phyloP scores from a whole-genome alignment of 345 rosid genomes.

The Brassica carinata region DNA sequence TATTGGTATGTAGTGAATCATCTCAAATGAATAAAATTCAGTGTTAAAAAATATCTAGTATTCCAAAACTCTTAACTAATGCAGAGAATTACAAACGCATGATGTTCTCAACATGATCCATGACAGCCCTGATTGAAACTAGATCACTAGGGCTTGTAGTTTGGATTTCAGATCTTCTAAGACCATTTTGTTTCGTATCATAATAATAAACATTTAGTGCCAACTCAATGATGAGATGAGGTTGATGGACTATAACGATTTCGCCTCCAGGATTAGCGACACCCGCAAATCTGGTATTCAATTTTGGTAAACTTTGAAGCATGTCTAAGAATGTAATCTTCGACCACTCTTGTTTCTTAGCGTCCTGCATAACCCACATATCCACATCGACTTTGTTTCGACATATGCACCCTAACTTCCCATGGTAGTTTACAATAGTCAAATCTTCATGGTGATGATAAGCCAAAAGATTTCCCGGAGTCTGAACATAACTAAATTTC shows the following conservation, averaged over 20 bases:
- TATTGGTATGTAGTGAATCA: no score
- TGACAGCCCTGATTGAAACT: background rate
- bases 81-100: background rate
- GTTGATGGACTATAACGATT: background rate
- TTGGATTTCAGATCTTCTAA: conserved; percentile 5
- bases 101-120: conserved; percentile 24
- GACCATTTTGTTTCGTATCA: background rate
- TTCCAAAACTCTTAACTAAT: background rate
- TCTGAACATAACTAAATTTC: background rate
- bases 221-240: background rate
- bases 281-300: background rate
- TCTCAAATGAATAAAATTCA: no score
- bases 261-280: conserved; percentile 15
- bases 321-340: background rate
- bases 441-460: background rate
- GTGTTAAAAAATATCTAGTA: background rate
- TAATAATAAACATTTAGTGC: background rate
- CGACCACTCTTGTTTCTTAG: conserved; percentile 20
- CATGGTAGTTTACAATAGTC: conserved; percentile 9
- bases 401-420: conserved; percentile 27
- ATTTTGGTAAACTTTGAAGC: background rate
- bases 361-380: conserved; percentile 3
- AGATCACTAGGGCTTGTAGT: background rate
- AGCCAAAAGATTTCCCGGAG: background rate
- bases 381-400: background rate